phyloP scores from a whole-genome alignment of 176 grass and related monocot species.

The Avena atlantica region DNA sequence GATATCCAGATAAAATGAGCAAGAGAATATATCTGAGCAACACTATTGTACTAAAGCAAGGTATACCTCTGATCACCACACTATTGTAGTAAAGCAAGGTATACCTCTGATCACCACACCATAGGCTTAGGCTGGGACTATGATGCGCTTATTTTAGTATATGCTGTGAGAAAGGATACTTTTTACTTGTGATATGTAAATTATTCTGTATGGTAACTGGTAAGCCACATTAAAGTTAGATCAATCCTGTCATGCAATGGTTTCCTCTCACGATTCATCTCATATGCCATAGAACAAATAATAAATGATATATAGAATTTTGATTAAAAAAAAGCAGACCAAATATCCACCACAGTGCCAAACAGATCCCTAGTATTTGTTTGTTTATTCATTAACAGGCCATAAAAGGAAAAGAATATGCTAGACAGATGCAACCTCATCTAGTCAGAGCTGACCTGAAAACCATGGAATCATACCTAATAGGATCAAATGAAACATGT shows the following conservation, averaged over 20 bases:
- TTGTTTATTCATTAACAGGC: not conserved
- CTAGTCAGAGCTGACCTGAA: not conserved
- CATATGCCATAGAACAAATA: not conserved
- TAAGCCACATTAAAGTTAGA: not conserved
- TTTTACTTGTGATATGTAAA: not conserved
- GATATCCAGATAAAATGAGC: slow-evolving; percentile 5
- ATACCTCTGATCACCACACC: not conserved
- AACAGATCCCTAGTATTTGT: not conserved
- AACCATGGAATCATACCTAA: not conserved
- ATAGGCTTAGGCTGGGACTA: not conserved
- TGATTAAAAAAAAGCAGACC: not conserved
- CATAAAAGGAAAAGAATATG: not conserved
- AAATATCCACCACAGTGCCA: not conserved
- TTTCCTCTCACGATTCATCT: not conserved
- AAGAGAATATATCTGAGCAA: not conserved
- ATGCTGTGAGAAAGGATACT: not conserved
- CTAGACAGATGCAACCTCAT: not conserved
- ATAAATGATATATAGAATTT: not conserved
- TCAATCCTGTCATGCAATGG: not conserved
- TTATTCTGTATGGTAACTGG: not conserved
- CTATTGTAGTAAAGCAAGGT: slow-evolving; percentile 6
- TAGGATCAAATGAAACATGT: slow-evolving; percentile 30
- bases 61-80: not conserved
- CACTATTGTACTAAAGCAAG: slow-evolving; percentile 11
- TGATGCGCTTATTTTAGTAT: not conserved